These are phyloP conservation scores for Chaetomium olivaceum DNA, from an alignment of 2,329 filamentous ascomycete species.

Conservation along the genomic window DNA sequence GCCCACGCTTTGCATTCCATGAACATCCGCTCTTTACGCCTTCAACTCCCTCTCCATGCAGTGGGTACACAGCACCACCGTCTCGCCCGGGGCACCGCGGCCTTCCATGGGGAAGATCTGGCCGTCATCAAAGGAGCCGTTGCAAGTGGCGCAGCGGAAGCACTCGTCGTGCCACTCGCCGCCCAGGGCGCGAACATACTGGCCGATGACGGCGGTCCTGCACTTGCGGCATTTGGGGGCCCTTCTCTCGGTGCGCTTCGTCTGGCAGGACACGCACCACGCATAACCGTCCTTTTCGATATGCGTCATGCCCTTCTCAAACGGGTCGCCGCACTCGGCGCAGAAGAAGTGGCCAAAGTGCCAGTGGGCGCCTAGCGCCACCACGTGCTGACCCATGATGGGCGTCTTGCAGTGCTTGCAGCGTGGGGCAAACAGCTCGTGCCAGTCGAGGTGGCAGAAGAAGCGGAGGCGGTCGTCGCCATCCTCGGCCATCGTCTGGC, in stretches of 20 bases:
- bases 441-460: constrained; percentile 98
- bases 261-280: constrained; percentile 94
- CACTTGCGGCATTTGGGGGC: constrained; percentile 88
- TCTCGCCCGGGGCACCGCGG: constrained; percentile 42
- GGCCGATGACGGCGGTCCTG: constrained; percentile 78
- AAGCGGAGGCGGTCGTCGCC: constrained; percentile 76
- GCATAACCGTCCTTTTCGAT: constrained; percentile 97
- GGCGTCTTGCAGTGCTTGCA: constrained; percentile 97
- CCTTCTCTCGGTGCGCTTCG: constrained; percentile 83
- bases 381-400: constrained; percentile 91
- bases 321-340: constrained; percentile 96
- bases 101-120: constrained; percentile 64
- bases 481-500: constrained; percentile 67
- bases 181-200: constrained; percentile 85
- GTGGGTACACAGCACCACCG: constrained; percentile 59
- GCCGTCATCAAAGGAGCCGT: constrained; percentile 62
- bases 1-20: constrained; percentile 1
- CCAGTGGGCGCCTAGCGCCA: constrained; percentile 93
- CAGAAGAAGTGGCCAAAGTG: constrained; percentile 99
- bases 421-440: constrained; percentile 86
- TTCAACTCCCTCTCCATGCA: constrained; percentile 64
- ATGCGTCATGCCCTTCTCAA: constrained; percentile 68
- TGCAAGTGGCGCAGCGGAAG: constrained; percentile 74
- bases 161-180: constrained; percentile 92
- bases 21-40: constrained; percentile 38